Evolutionary conservation across 148 eudicot species (phyloP), one percentile per base, ranked within the genome.

Genomic region (Rhododendron mucronatum): DNA sequence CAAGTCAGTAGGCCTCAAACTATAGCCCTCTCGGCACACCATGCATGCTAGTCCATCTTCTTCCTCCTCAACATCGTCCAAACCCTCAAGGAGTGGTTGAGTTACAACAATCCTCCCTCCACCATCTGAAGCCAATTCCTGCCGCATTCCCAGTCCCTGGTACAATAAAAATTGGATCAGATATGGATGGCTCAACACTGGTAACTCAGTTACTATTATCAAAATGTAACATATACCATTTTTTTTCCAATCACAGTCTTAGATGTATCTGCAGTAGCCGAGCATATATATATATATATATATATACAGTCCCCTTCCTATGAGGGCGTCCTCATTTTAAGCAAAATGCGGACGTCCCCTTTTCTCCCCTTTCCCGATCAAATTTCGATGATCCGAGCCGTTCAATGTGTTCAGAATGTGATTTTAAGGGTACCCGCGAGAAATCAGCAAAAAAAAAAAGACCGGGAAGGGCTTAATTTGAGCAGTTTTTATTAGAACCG

Each of bases 1-100:
- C 48, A 95, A 88, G 85, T 95, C 98, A 39, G 91, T 93, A 67
- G 99, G 98, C 79, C 98, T 92, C 84, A 97, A 87, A 81, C 95
- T 92, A 89, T 97, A 97, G 57, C 99, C 99, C 88, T 97, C 99
- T 83, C 99, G 90, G 89, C 99, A 97, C 5, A 97, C 99, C 99
- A 97, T 97, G 93, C 99, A 97, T 74, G 99, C 98, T 84, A 97
- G 84, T 48, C 98, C 99, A 80, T 95, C 99, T 90, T 95, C 98
- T 86, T 97, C 99, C 81, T 97, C 99, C 86, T 97, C 95, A 50
- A 97, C 94, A 53, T 97, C 99, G 84, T 97, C 99, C 59, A 95
- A 89, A 30, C 99, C 99, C 93, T 97, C 99, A 78, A 97, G 95
- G 87, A 90, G 88, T 39, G 98, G 98, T 85, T 84, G 92, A 84